Evolutionary conservation across 176 grass and related monocot species (phyloP).

Genomic region (Ananas comosus): DNA sequence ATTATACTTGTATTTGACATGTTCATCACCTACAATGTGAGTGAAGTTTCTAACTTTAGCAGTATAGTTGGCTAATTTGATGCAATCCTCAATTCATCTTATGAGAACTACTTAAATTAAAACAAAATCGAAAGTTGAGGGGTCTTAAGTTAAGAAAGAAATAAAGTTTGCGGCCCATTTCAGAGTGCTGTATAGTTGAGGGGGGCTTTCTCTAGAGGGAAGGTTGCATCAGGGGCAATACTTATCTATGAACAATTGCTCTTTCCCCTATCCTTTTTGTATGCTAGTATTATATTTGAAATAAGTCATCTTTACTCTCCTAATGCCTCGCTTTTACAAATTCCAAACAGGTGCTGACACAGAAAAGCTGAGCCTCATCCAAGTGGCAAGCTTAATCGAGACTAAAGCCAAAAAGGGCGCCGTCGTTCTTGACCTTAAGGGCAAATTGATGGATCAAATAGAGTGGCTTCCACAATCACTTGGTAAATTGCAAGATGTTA

Average conservation of each 20-base stretch:
- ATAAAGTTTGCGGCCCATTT: no score
- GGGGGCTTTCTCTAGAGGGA: neutral
- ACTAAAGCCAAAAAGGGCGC: constrained; percentile 68
- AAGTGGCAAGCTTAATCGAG: constrained; percentile 91
- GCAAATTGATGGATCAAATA: constrained; percentile 76
- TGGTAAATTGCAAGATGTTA: constrained; percentile 77
- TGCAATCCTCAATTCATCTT: no score
- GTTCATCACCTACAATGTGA: no score
- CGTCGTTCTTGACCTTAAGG: constrained; percentile 59
- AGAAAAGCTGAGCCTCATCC: constrained; percentile 82
- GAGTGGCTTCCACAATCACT: constrained; percentile 97
- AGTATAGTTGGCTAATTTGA: no score
- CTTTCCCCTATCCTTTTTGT: neutral
- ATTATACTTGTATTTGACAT: no score
- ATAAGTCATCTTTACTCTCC: neutral
- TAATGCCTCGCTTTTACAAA: constrained; percentile 5
- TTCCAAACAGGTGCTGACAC: constrained; percentile 33
- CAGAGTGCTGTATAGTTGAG: no score
- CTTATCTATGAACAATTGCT: neutral
- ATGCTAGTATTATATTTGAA: neutral
- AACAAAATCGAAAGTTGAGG: no score
- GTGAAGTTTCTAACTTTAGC: no score
- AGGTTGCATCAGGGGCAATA: neutral
- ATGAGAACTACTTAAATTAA: no score
- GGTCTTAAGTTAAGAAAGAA: no score